A percentile compares a stretch with the other conserved stretches of the same genome.
Evolutionary conservation across 2,329 filamentous ascomycete genomes (phyloP).

Genomic region (Tolypocladium ophioglossoides): DNA sequence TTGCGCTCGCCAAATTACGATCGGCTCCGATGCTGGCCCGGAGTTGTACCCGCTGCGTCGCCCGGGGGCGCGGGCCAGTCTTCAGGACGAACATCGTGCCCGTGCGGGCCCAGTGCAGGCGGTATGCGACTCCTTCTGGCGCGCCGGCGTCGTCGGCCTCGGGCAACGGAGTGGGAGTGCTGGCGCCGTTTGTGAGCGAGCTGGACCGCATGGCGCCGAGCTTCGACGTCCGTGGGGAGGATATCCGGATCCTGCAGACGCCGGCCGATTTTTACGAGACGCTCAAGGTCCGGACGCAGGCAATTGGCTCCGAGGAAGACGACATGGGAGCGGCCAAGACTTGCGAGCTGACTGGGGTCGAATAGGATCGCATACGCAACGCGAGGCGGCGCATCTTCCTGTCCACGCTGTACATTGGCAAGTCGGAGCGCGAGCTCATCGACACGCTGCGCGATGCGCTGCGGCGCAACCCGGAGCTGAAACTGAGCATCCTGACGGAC

Average conservation of each 20-base stretch:
- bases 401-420: constrained; percentile 95
- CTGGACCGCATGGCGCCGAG: constrained; percentile 84
- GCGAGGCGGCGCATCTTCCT: constrained; percentile 77
- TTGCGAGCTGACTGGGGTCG: constrained; percentile 1
- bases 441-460: constrained; percentile 67
- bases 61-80: constrained; percentile 8
- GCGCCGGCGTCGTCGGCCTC: constrained; percentile 16
- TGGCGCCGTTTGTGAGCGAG: constrained; percentile 53
- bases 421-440: constrained; percentile 82
- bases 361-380: constrained; percentile 65
- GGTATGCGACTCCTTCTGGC: constrained; percentile 26
- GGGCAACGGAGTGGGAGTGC: constrained; percentile 22
- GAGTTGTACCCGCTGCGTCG: constrained; percentile 21
- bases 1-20: background rate
- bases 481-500: constrained; percentile 84
- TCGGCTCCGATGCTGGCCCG: constrained; percentile 21
- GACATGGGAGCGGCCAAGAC: too few species aligned
- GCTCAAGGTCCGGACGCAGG: constrained; percentile 55
- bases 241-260: constrained; percentile 68
- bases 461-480: constrained; percentile 60
- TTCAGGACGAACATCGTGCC: constrained; percentile 5
- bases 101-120: constrained; percentile 26
- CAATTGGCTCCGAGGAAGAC: background rate
- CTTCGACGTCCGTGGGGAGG: constrained; percentile 73
- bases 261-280: constrained; percentile 87